Evolutionary conservation across 2,329 filamentous ascomycete species (phyloP).

Genomic region (Hypoxylon sp.): DNA sequence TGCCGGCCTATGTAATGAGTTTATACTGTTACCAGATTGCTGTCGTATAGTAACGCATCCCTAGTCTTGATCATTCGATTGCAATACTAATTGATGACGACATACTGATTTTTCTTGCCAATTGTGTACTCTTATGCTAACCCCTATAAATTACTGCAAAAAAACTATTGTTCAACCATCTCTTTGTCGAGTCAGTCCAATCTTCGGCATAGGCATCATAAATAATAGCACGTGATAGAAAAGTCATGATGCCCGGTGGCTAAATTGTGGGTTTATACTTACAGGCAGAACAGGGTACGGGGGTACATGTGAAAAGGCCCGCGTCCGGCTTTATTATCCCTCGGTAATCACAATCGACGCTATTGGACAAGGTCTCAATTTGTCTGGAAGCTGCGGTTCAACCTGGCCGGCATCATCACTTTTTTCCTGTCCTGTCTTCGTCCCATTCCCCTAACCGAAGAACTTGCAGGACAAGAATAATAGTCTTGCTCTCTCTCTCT

Average conservation of each 20-base stretch:
- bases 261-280: constrained; percentile 29
- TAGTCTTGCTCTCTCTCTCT: constrained; percentile 18
- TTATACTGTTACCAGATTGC: too few species aligned
- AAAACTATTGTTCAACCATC: too few species aligned
- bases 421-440: constrained; percentile 26
- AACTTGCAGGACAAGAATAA: constrained; percentile 48
- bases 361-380: constrained; percentile 42
- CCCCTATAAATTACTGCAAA: too few species aligned
- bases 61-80: too few species aligned
- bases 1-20: too few species aligned
- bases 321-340: constrained; percentile 41
- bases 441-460: constrained; percentile 32
- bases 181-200: too few species aligned
- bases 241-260: constrained; percentile 25
- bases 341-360: constrained; percentile 46
- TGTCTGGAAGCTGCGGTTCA: constrained; percentile 40
- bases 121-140: too few species aligned
- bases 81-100: too few species aligned
- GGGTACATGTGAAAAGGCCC: constrained; percentile 23
- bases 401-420: constrained; percentile 44
- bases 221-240: constrained; percentile 25
- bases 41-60: too few species aligned
- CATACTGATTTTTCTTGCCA: too few species aligned
- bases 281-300: constrained; percentile 5
- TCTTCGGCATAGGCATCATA: too few species aligned